phyloP scores from a whole-genome alignment of 2,329 filamentous ascomycete genomes.

The Tolypocladium guangdongense region DNA sequence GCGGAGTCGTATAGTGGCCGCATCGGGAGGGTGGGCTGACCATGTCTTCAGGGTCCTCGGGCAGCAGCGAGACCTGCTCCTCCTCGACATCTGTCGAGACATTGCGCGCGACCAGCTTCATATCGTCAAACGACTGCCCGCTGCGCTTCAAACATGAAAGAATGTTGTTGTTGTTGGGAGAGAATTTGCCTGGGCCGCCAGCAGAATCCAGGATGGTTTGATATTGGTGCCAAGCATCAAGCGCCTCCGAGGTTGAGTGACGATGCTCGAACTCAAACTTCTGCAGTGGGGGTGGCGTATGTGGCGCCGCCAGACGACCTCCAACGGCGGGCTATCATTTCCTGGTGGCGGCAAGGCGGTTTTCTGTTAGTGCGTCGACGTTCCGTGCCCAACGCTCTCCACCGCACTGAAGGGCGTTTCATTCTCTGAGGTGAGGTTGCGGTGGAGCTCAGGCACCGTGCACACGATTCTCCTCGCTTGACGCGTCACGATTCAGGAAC shows the following conservation, averaged over 20 bases:
- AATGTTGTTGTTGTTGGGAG: background rate
- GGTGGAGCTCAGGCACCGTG: too few relatives aligned
- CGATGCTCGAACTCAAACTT: background rate
- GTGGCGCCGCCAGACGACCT: background rate
- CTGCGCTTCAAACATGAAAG: background rate
- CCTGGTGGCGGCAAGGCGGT: background rate
- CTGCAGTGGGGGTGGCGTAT: background rate
- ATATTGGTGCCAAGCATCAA: background rate
- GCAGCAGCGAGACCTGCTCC: slow-evolving; percentile 29
- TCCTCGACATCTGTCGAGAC: slow-evolving; percentile 26
- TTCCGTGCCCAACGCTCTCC: background rate
- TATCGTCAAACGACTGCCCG: slow-evolving; percentile 6
- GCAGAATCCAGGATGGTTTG: background rate
- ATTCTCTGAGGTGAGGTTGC: too few relatives aligned
- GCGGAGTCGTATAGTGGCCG: background rate
- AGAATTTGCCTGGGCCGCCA: background rate
- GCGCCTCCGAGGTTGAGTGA: background rate
- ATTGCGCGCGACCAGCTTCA: slow-evolving; percentile 30
- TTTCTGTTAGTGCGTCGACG: background rate
- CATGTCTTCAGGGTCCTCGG: slow-evolving; percentile 37
- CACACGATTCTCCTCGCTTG: too few relatives aligned
- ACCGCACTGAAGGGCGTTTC: background rate
- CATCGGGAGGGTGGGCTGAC: slow-evolving; percentile 14
- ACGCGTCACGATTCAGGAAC: too few relatives aligned
- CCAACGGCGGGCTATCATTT: background rate